Base-by-base conservation (phyloP, 2,329 filamentous ascomycete genomes). In the Penicillium brevicompactum region DNA sequence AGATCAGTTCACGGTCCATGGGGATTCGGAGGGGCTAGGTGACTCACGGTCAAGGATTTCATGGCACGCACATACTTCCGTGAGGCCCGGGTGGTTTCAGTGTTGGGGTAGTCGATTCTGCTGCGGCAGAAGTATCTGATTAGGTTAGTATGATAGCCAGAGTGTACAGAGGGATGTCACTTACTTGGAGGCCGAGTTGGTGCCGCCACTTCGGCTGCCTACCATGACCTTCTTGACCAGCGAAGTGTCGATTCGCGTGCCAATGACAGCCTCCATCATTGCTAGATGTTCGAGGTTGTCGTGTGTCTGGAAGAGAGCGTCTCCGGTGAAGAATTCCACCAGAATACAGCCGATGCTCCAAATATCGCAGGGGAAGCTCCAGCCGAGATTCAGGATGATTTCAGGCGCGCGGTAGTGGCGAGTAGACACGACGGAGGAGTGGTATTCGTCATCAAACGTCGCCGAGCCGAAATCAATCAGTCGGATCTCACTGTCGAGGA, bases 271-370 rank as follows among this genome's bases (percentile, higher is more conserved):
- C 70, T 88, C 85, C 85, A 88, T 88, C 85, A 88, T 88, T 37
- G 84, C 85, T 45, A 88, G 78, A 69, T 88, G 85, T 67, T 87
- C 85, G 31, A 86, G 78, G 59, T 87, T 87, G 70, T 88, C 85
- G 67, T 87, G 85, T 0, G 85, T 87, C 67, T 88, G 85, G 74
- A 88, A 88, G 2, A 88, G 75, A 42, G 85, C 85, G 69, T 88
- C 85, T 9, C 85, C 85, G 0, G 85, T 88, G 74, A 85, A 87
- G 68, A 87, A 88, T 61, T 88, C 85, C 31, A 88, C 85, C 10
- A 88, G 73, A 52, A 88, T 88, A 62, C 85, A 88, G 21, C 85
- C 85, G 52, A 88, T 87, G 69, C 85, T 87, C 85, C 85, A 88
- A 51, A 88, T 85, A 63, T 88, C 85, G 66, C 86, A 87, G 10